Percentiles rank a stretch among this genome's conserved stretches.
phyloP scores from a whole-genome alignment of 2,329 filamentous ascomycete species.

The Fusarium nisikadoi region DNA sequence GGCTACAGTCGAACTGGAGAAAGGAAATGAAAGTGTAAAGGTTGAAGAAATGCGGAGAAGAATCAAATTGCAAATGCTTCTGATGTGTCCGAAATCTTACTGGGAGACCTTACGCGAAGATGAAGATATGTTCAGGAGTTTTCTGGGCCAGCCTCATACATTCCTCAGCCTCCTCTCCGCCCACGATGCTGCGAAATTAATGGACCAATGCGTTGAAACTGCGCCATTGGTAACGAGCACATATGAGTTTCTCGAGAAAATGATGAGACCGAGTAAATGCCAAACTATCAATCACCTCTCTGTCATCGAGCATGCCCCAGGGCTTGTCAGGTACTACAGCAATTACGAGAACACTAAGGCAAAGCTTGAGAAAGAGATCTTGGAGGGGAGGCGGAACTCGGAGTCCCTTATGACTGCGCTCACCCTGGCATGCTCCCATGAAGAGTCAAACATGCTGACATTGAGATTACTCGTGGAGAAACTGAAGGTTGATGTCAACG shows the following conservation, averaged over 20 bases:
- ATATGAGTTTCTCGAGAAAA: not conserved
- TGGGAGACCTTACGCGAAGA: not conserved
- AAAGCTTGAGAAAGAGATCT: not conserved
- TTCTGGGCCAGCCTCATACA: not conserved
- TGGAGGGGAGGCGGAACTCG: not conserved
- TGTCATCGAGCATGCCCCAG: not conserved
- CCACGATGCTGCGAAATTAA: constrained; percentile 7
- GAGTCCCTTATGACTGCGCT: not conserved
- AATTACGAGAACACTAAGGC: not conserved
- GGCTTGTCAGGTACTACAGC: constrained; percentile 13
- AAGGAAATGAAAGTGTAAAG: not conserved
- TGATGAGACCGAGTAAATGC: constrained; percentile 1
- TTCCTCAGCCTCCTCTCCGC: constrained; percentile 6
- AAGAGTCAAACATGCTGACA: constrained; percentile 22
- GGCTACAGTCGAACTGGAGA: not conserved
- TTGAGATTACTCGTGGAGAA: constrained; percentile 24
- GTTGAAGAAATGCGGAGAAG: not conserved
- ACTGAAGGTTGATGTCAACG: constrained; percentile 30
- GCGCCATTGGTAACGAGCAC: not conserved
- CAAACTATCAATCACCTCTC: not conserved
- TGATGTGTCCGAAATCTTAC: constrained; percentile 16
- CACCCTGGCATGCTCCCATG: constrained; percentile 2
- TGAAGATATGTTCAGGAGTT: not conserved
- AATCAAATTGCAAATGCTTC: constrained; percentile 19
- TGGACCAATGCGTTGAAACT: not conserved